These are phyloP conservation scores for Botrytis hyacinthi DNA, from an alignment of 2,329 filamentous ascomycete genomes.

Conservation along the genomic window DNA sequence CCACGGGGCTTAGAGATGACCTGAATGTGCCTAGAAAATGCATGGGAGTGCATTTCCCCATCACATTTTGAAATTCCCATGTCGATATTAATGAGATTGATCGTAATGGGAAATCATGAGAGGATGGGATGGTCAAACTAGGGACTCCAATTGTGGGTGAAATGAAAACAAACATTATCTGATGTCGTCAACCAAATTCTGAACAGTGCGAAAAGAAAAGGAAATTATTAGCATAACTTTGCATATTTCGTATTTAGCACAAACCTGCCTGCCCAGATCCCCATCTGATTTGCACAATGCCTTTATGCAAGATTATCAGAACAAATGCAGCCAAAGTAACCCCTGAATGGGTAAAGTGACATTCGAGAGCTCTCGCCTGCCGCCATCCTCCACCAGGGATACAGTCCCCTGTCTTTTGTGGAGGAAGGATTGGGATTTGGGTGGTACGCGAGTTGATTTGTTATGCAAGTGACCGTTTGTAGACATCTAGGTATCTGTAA, in stretches of 20 bases:
- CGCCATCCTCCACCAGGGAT: background rate
- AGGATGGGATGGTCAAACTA: background rate
- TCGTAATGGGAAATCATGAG: background rate
- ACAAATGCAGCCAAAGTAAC: background rate
- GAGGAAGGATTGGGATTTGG: constrained; percentile 1
- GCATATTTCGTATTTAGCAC: background rate
- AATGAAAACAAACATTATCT: background rate
- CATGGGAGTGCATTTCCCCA: background rate
- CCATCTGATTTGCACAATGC: background rate
- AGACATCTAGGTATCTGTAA: background rate
- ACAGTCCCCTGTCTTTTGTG: background rate
- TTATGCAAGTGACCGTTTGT: background rate
- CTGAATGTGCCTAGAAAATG: background rate
- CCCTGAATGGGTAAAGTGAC: background rate
- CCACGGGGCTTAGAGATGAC: background rate
- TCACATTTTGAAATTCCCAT: constrained; percentile 2
- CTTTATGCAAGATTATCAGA: constrained; percentile 7
- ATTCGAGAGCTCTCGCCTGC: constrained; percentile 2
- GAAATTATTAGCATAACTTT: background rate
- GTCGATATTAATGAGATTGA: background rate
- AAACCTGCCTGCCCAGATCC: background rate
- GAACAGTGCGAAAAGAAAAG: constrained; percentile 1
- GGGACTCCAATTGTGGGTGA: background rate
- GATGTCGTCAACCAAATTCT: background rate
- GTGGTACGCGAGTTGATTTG: background rate